Evolutionary conservation across 805 yeast genomes (phyloP), one percentile per base, ranked within the genome.

Genomic region (Ogataea zsoltii): DNA sequence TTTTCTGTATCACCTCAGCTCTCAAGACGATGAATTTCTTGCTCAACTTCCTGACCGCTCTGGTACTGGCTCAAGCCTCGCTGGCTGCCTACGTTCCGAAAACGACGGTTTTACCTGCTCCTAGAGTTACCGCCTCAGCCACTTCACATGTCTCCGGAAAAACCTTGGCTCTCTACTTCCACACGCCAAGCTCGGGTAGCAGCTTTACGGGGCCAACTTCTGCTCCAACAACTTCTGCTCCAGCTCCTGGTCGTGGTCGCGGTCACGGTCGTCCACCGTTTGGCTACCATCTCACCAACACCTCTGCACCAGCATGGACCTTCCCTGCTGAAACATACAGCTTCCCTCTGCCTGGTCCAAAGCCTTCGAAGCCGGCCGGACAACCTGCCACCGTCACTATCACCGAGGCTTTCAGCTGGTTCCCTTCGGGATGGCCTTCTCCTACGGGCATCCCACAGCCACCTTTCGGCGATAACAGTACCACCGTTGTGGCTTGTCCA

Each of bases 271-370:
- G 14, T 28, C 13, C 13, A 11, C 14, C 14, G 2, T 26, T 17
- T 15, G 40, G 33, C 21, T 37, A 37, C 40, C 15, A 28, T 10
- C 4, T 37, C 33, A 37, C 40, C 11, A 37, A 37, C 31, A 13
- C 19, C 28, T 37, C 40, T 7, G 10, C 18, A 6, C 18, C 40
- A 16, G 18, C 18, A 7, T 5, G 16, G 19, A 16, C 31, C 11
- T 25, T 25, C 16, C 30, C 21, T 16, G 23, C 14, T 7, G 16
- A n/a, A 10, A 25, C 31, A 17, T 15, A 14, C 25, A 12, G 33
- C 12, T 26, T 15, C 40, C 25, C 40, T 4, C 3, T 33, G 9
- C 31, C 31, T 7, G 31, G 13, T 7, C 31, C 14, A 11, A n/a
- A 11, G 13, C 14, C 31, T 7, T 7, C 31, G 4, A 13, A 28